phyloP scores from a whole-genome alignment of 306 rosid species.

The Luffa aegyptiaca region DNA sequence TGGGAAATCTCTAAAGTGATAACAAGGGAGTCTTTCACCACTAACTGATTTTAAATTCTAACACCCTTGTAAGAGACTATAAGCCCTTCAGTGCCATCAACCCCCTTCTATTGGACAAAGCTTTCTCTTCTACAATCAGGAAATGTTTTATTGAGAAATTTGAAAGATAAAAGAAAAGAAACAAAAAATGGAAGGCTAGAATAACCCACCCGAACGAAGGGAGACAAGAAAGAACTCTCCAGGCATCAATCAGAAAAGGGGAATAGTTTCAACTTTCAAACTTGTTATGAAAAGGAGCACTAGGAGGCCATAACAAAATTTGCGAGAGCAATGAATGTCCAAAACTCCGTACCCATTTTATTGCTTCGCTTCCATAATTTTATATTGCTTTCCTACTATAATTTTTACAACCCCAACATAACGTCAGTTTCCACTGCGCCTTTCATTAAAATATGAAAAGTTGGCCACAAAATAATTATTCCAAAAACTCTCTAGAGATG shows the following conservation, averaged over 20 bases:
- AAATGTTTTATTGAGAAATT: too few species aligned
- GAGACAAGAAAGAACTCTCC: neutral
- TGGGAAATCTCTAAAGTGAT: neutral
- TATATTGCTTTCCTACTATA: too few species aligned
- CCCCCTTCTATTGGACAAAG: neutral
- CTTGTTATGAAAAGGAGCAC: neutral
- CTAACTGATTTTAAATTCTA: neutral
- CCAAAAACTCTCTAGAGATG: neutral
- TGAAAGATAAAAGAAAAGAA: neutral
- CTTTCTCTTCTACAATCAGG: neutral
- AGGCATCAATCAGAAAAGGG: neutral
- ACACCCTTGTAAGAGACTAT: neutral
- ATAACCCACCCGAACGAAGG: neutral
- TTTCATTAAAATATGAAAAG: neutral
- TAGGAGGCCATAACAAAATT: neutral
- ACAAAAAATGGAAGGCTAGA: neutral
- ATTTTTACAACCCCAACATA: neutral
- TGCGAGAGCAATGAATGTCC: neutral
- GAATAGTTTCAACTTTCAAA: neutral
- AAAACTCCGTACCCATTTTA: neutral
- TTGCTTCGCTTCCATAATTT: neutral
- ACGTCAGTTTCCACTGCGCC: neutral
- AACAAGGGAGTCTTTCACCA: neutral
- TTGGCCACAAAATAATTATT: neutral
- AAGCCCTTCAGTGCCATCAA: neutral